Conservation (phyloP, 352 stramenopile species). For the Blastocystis sp. region DNA sequence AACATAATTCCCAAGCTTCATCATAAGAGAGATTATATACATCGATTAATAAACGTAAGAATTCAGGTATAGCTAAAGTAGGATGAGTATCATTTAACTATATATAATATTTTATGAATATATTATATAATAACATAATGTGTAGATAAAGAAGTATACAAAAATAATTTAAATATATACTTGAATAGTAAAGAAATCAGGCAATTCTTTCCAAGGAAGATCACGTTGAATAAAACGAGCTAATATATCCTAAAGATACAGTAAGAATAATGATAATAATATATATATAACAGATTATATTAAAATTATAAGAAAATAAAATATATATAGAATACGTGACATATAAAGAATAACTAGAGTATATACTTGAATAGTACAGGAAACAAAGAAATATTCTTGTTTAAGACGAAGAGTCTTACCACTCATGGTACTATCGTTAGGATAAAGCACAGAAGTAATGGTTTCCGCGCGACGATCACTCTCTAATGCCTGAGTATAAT, state of each 20-base stretch:
- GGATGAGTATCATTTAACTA: constrained; percentile 44
- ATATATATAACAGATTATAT: too few species aligned
- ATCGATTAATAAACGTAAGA: constrained; percentile 41
- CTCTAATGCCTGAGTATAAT: constrained; percentile 38
- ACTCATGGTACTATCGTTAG: constrained; percentile 29
- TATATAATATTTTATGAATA: background rate
- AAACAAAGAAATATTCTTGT: constrained; percentile 44
- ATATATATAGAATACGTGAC: too few species aligned
- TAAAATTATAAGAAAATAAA: too few species aligned
- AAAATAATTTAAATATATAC: too few species aligned
- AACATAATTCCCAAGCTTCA: constrained; percentile 38
- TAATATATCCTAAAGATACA: constrained; percentile 35
- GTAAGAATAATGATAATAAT: too few species aligned
- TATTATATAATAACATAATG: too few species aligned
- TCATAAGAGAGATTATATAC: constrained; percentile 32
- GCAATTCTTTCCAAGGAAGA: constrained; percentile 31
- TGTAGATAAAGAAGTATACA: too few species aligned
- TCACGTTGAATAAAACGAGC: constrained; percentile 35
- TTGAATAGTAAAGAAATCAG: constrained; percentile 36
- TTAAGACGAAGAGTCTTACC: constrained; percentile 43
- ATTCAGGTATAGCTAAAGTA: constrained; percentile 38
- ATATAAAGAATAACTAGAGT: too few species aligned
- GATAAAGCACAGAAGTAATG: constrained; percentile 42
- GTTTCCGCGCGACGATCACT: constrained; percentile 37
- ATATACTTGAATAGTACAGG: constrained; percentile 38